A percentile compares a stretch with the other conserved stretches of the same genome.
These are phyloP conservation scores for Podila epigama DNA, from an alignment of 192 early-diverging fungal genomes.

Conservation along the genomic window DNA sequence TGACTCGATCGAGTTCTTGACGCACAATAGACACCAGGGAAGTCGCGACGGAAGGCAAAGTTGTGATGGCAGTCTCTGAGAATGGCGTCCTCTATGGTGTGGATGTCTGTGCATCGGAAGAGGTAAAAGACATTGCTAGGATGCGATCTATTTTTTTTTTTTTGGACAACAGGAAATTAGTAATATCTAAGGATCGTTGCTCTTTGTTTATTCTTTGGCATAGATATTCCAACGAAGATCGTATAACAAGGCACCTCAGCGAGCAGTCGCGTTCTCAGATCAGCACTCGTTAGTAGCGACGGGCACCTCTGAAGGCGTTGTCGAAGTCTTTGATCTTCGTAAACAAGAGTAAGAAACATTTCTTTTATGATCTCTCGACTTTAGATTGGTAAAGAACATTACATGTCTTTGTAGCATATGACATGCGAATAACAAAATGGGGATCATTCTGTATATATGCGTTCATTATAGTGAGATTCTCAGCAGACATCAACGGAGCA, in stretches of 20 bases:
- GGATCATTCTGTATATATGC: no score
- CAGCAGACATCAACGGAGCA: conserved; percentile 30
- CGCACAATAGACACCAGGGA: conserved; percentile 49
- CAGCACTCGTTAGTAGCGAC: conserved; percentile 38
- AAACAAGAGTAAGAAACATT: conserved; percentile 56
- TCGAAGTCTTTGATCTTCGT: conserved; percentile 53
- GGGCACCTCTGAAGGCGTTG: conserved; percentile 56
- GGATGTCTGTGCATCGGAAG: conserved; percentile 56
- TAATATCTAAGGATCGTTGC: not conserved
- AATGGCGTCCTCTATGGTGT: conserved; percentile 52
- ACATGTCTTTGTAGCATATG: no score
- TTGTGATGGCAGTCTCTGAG: conserved; percentile 50
- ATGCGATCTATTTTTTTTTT: no score
- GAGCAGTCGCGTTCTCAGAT: conserved; percentile 47
- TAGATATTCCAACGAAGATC: conserved; percentile 52
- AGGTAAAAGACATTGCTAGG: conserved; percentile 41
- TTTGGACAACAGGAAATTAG: no score
- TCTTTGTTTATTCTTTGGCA: not conserved
- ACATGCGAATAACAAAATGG: no score
- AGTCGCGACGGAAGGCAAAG: conserved; percentile 54
- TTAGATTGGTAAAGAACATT: not conserved
- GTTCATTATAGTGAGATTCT: conserved; percentile 19
- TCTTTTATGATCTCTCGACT: not conserved
- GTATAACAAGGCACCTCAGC: conserved; percentile 22
- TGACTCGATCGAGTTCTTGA: not conserved